Conservation (phyloP, 1,139 yeast genomes). For the Saccharomyces hybrid region DNA sequence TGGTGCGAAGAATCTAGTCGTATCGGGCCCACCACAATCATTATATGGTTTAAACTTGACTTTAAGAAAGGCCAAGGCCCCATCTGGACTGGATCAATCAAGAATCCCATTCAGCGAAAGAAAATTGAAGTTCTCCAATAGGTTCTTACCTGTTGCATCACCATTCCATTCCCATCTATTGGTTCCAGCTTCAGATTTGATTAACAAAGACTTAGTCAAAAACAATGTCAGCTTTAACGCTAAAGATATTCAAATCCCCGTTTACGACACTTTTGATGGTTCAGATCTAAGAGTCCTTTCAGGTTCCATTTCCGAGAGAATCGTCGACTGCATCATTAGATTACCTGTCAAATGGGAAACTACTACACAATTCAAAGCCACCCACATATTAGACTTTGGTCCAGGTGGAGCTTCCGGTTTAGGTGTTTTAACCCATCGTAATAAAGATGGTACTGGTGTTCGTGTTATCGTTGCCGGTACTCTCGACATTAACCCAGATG, state of each 20-base stretch:
- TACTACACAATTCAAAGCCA: conserved; percentile 72
- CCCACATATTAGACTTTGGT: conserved; percentile 93
- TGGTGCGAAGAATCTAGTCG: conserved; percentile 93
- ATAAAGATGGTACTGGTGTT: conserved; percentile 97
- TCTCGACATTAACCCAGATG: conserved; percentile 56
- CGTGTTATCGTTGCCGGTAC: conserved; percentile 92
- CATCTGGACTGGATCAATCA: conserved; percentile 89
- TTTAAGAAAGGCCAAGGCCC: conserved; percentile 90
- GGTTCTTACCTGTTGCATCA: conserved; percentile 90
- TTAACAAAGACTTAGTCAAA: conserved; percentile 55
- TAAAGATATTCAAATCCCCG: conserved; percentile 66
- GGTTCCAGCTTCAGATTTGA: conserved; percentile 58
- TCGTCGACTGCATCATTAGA: conserved; percentile 74
- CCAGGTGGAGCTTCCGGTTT: conserved; percentile 98
- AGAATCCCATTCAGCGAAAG: conserved; percentile 90
- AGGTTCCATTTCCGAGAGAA: conserved; percentile 54
- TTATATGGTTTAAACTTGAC: conserved; percentile 90
- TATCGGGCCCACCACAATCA: conserved; percentile 98
- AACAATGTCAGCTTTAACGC: conserved; percentile 52
- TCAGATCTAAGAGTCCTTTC: conserved; percentile 54
- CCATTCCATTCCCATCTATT: conserved; percentile 95
- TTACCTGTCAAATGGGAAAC: conserved; percentile 92
- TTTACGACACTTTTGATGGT: conserved; percentile 85
- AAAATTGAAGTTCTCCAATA: conserved; percentile 83
- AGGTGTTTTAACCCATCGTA: conserved; percentile 92